Conservation (phyloP, 2,329 filamentous ascomycete species). For the Blastomyces emzantsi region DNA sequence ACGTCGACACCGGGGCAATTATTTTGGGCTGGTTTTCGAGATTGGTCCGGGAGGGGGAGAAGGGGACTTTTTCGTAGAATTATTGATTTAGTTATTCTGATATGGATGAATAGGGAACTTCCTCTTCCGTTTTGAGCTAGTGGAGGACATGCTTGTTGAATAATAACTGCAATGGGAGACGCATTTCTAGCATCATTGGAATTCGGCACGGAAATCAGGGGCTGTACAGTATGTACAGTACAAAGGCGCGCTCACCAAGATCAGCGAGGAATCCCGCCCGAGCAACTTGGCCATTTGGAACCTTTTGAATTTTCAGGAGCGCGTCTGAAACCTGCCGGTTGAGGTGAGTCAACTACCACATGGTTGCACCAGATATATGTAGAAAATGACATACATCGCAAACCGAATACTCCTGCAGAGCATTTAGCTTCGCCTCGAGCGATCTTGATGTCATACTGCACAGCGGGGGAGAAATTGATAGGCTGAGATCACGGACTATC, state of each 20-base stretch:
- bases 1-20: slow-evolving; percentile 37
- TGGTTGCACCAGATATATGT: background rate
- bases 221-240: background rate
- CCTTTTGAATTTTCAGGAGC: slow-evolving; percentile 55
- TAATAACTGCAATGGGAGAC: background rate
- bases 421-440: slow-evolving; percentile 29
- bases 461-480: background rate
- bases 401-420: slow-evolving; percentile 31
- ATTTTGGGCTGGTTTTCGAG: slow-evolving; percentile 26
- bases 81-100: background rate
- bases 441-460: slow-evolving; percentile 23
- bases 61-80: slow-evolving; percentile 22
- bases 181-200: background rate
- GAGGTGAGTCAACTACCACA: slow-evolving; percentile 6
- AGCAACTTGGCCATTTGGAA: slow-evolving; percentile 38
- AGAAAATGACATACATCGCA: slow-evolving; percentile 32
- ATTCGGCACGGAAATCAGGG: background rate
- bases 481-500: background rate
- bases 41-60: slow-evolving; percentile 27
- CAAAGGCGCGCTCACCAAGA: slow-evolving; percentile 37
- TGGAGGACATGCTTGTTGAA: background rate
- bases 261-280: slow-evolving; percentile 60
- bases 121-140: background rate
- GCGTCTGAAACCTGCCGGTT: slow-evolving; percentile 56
- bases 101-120: background rate